Evolutionary conservation across 2,329 filamentous ascomycete species (phyloP), one percentile per base, ranked within the genome.

Genomic region (Pseudopyrenochaeta lycopersici): DNA sequence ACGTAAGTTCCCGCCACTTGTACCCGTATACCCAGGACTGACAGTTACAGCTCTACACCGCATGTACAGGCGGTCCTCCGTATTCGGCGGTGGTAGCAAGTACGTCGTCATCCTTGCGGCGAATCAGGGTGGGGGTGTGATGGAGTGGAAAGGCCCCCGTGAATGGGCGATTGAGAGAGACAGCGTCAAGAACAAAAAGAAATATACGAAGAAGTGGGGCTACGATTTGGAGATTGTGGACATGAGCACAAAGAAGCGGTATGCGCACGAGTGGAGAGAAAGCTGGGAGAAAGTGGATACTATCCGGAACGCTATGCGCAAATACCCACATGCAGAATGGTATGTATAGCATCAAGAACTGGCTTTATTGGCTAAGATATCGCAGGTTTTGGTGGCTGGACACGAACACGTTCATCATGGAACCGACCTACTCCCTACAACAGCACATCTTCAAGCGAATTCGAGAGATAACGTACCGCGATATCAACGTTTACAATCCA

Each of bases 201-300:
- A 89, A 70, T 99, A 99, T 72, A 89, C 88, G 2, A 83, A 86
- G 30, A 85, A 84, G 73, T 98, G 95, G 93, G 95, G 95, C 12
- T 98, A 99, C 75, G 90, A 97, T 58, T 81, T 99, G 53, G 95
- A 99, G 75, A 90, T 98, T 71, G 92, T 96, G 63, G 96, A 99
- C 76, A 96, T 99, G 93, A 94, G 92, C 80, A 97, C 93, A 48
- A 97, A 97, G 84, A 98, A 97, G 80, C 88, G 93, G 63, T 99
- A 99, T 74, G 94, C 95, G 23, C 95, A 99, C 78, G 95, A 99
- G 78, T 99, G 95, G 95, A 87, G 95, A 70, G 95, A 99, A 78
- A 96, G 94, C 75, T 99, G 95, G 95, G 95, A 99, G 78, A 99
- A 98, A 82, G 93, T 97, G 56, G 95, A 99, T 75, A 92, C 92